These are phyloP conservation scores for Clarireedia monteithiana DNA, from an alignment of 2,329 filamentous ascomycete genomes.

Conservation along the genomic window DNA sequence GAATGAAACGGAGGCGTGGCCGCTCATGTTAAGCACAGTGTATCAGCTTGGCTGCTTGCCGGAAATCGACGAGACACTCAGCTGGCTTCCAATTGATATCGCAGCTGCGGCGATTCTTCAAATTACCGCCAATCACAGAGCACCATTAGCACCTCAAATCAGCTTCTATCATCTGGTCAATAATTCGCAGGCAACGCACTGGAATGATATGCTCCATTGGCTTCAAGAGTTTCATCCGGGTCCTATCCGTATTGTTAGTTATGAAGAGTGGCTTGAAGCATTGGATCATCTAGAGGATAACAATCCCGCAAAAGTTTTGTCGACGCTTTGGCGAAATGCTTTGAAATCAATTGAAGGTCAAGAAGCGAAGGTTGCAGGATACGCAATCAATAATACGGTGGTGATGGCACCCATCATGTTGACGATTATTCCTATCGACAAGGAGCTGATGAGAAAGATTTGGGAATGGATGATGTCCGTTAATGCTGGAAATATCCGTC, in stretches of 20 bases:
- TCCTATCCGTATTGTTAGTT: background rate
- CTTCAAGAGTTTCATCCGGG: background rate
- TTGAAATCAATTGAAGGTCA: too few species aligned
- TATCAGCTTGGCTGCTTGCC: constrained; percentile 34
- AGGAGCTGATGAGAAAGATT: too few species aligned
- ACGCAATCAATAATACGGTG: too few species aligned
- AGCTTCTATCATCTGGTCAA: constrained; percentile 42
- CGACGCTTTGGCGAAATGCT: too few species aligned
- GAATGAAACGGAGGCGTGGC: constrained; percentile 42
- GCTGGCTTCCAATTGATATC: constrained; percentile 40
- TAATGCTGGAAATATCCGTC: too few species aligned
- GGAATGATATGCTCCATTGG: background rate
- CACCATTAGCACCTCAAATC: too few species aligned
- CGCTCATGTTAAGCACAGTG: constrained; percentile 38
- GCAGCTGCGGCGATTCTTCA: constrained; percentile 36
- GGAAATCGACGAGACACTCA: constrained; percentile 24
- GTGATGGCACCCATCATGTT: too few species aligned
- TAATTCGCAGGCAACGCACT: constrained; percentile 15
- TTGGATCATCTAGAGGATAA: too few species aligned
- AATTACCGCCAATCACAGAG: constrained; percentile 22
- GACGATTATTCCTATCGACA: too few species aligned
- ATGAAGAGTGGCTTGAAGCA: background rate
- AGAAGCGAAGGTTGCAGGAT: too few species aligned
- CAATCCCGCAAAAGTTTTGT: too few species aligned
- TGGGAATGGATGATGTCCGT: too few species aligned